Base-by-base conservation (phyloP, 192 early-diverging fungal genomes). In the Podila verticillata region DNA sequence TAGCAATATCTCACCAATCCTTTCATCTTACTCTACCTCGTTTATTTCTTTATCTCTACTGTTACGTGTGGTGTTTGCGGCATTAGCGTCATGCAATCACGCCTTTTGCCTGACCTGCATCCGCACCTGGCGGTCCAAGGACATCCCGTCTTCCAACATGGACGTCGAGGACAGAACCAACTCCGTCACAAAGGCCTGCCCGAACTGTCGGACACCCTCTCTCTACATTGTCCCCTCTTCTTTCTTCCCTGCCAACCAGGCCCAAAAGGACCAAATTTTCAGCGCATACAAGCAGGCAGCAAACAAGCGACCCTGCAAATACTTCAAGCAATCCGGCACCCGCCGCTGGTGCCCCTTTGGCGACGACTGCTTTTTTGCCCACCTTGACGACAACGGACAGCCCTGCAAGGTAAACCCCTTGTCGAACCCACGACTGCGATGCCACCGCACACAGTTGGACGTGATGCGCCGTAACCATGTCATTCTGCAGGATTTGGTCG, bases 301-400 rank as follows among this genome's bases (percentile, higher is more conserved):
- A 1, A 31, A 35, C 9, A 26, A 47, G 32, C 34, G 48, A 6
- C 49, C 61, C 15, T 71, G 69, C 32, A 62, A 56, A 7, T 71
- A 71, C 61, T 73, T 65, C 22, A 61, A 61, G 36, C 57, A 60
- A 7, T 80, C 77, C 3, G 77, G 70, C 30, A 68, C 66, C 9
- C 77, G 65, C 29, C 77, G 62, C 47, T 80, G 77, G 77, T 80
- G 77, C 48, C 77, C 70, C 44, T 80, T 80, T 60, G 77, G 70
- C 2, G 65, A 80, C 28, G 65, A 61, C 15, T 80, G 77, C 61
- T 71, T 72, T 19, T 80, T 80, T 66, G 77, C 77, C 2, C 77
- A 80, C 61, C 66, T 72, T 2, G 66, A 72, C 51, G 65, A 48
- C 22, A 65, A 61, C 17, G 77, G 77, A 1, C 51, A 72, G 34